Percentiles rank a stretch among this genome's conserved stretches.
phyloP scores from a whole-genome alignment of 805 yeast genomes.

The Starmerella vaccinii region DNA sequence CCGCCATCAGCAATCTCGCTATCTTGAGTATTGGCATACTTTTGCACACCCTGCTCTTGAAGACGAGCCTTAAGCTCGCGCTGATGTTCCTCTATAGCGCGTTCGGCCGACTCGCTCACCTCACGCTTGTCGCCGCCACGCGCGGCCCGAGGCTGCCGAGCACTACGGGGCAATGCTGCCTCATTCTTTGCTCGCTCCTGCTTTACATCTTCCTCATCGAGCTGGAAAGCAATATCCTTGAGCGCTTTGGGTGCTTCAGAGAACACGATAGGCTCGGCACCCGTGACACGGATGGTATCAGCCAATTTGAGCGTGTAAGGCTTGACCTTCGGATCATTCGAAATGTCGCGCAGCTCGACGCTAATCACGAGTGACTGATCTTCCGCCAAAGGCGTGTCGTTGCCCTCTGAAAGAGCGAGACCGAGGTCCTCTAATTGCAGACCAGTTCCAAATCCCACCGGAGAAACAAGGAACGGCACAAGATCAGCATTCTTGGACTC shows the following conservation, averaged over 20 bases:
- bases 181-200: conserved; percentile 4
- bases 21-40: conserved; percentile 22
- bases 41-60: conserved; percentile 72
- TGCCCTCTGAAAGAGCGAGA: conserved; percentile 61
- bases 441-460: conserved; percentile 82
- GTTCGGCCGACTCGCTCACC: conserved; percentile 63
- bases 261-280: conserved; percentile 50
- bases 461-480: conserved; percentile 40
- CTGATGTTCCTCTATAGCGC: conserved; percentile 73
- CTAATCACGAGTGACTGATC: conserved; percentile 62
- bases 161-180: conserved; percentile 1
- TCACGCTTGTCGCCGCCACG: conserved; percentile 23
- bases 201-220: conserved; percentile 36
- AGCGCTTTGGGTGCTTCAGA: conserved; percentile 65
- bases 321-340: conserved; percentile 39
- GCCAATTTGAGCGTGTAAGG: conserved; percentile 62
- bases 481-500: conserved; percentile 56
- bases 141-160: conserved; percentile 15
- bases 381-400: conserved; percentile 53
- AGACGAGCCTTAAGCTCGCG: conserved; percentile 70
- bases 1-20: conserved; percentile 22
- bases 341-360: conserved; percentile 10
- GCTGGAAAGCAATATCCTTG: conserved; percentile 71
- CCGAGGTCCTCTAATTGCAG: conserved; percentile 77
- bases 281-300: conserved; percentile 62